These are phyloP conservation scores for Helichrysum umbraculigerum DNA, from an alignment of 129 eudicot species.

Conservation along the genomic window DNA sequence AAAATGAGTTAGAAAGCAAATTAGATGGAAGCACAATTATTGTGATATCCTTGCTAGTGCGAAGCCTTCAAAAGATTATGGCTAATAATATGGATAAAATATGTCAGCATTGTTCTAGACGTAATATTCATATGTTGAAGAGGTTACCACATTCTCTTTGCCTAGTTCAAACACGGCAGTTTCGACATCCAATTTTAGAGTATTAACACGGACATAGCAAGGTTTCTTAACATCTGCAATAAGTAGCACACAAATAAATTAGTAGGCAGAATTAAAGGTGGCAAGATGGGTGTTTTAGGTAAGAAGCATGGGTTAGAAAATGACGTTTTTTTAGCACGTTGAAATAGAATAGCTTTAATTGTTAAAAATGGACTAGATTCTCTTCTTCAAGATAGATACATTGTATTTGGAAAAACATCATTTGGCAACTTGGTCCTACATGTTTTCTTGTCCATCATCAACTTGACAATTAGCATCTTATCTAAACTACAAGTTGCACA, in stretches of 20 bases:
- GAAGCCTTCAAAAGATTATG: not conserved
- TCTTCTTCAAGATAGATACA: no score
- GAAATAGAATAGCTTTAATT: no score
- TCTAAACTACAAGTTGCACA: no score
- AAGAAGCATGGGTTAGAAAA: no score
- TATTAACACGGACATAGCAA: slow-evolving; percentile 94
- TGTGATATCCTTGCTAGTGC: not conserved
- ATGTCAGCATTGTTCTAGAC: not conserved
- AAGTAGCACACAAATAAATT: slow-evolving; percentile 6
- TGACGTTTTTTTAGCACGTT: no score
- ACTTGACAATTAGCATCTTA: no score
- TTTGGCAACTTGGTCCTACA: no score
- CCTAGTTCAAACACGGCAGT: slow-evolving; percentile 57
- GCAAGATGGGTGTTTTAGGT: not conserved
- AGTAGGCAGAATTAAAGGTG: not conserved
- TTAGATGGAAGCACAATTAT: not conserved
- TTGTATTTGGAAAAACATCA: no score
- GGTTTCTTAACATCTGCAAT: slow-evolving; percentile 72
- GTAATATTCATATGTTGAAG: not conserved
- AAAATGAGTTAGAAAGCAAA: slow-evolving; percentile 19
- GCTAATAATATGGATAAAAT: not conserved
- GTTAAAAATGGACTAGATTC: no score
- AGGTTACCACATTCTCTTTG: slow-evolving; percentile 55
- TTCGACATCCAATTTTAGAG: slow-evolving; percentile 73
- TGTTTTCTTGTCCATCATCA: no score